Conservation (phyloP, 768 basidiomycete species). For the Rhodotorula diobovata region DNA sequence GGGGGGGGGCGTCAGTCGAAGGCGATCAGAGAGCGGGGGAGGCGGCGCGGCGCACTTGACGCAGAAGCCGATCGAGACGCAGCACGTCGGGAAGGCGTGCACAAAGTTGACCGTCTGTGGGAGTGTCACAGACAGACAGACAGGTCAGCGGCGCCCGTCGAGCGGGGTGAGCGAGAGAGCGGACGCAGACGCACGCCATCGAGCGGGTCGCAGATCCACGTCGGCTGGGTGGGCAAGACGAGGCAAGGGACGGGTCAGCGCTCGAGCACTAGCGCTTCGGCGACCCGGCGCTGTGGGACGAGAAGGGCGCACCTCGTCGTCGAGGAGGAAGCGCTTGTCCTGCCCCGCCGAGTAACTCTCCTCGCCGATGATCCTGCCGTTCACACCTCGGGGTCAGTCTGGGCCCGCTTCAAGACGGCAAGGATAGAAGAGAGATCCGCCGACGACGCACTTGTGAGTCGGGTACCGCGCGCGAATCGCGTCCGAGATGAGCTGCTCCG, state of each 20-base stretch:
- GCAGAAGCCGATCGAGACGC: constrained; percentile 40
- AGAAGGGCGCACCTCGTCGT: constrained; percentile 15
- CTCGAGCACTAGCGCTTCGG: not conserved
- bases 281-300: not conserved
- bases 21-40: not conserved
- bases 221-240: constrained; percentile 3
- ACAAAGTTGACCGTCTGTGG: constrained; percentile 43
- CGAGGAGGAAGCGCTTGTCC: constrained; percentile 41
- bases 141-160: too few relatives aligned
- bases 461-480: constrained; percentile 35
- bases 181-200: constrained; percentile 25
- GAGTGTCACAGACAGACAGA: not conserved
- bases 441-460: constrained; percentile 31
- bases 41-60: constrained; percentile 31
- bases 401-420: too few relatives aligned
- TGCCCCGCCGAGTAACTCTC: constrained; percentile 42
- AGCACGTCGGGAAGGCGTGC: constrained; percentile 41
- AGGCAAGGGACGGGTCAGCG: too few relatives aligned
- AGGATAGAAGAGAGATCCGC: not conserved
- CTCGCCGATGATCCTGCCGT: constrained; percentile 41
- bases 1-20: not conserved
- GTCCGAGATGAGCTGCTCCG: constrained; percentile 34
- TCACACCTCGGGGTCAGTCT: not conserved
- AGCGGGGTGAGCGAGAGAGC: not conserved
- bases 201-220: constrained; percentile 42